These are phyloP conservation scores for Mortierella sp. DNA, from an alignment of 371 early-diverging fungal genomes.

Conservation along the genomic window DNA sequence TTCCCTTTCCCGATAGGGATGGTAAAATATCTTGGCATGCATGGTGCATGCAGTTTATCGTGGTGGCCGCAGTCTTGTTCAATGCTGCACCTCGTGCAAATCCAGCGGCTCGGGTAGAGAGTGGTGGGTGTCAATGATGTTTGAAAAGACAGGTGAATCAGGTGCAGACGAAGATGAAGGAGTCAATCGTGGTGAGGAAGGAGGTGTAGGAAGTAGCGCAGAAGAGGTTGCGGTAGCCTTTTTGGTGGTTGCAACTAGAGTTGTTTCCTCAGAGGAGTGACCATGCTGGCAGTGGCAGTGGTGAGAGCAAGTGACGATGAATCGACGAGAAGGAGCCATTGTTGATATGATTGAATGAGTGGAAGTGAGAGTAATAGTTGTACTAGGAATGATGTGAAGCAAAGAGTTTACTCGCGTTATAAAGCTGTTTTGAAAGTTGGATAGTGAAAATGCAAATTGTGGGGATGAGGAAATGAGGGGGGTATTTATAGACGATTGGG, in stretches of 20 bases:
- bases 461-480: not conserved
- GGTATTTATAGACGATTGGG: not conserved
- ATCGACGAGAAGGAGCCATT: conserved; percentile 43
- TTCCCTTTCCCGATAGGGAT: too few relatives aligned
- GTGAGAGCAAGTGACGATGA: conserved; percentile 50
- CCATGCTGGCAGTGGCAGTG: conserved; percentile 27
- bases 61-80: not conserved
- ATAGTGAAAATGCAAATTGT: too few relatives aligned
- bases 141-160: conserved; percentile 13
- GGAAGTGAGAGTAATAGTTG: too few relatives aligned
- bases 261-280: not conserved
- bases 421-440: not conserved
- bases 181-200: conserved; percentile 30
- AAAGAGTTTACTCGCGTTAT: too few relatives aligned
- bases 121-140: not conserved
- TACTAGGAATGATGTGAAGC: too few relatives aligned
- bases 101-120: conserved; percentile 4
- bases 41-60: not conserved
- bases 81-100: not conserved
- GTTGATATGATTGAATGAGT: not conserved
- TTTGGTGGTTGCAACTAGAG: not conserved
- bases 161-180: conserved; percentile 17
- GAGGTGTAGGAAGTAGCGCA: conserved; percentile 36
- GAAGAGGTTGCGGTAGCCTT: not conserved
- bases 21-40: too few relatives aligned